Base-by-base conservation (phyloP, 2,329 filamentous ascomycete species). In the Exophiala alcalophila region DNA sequence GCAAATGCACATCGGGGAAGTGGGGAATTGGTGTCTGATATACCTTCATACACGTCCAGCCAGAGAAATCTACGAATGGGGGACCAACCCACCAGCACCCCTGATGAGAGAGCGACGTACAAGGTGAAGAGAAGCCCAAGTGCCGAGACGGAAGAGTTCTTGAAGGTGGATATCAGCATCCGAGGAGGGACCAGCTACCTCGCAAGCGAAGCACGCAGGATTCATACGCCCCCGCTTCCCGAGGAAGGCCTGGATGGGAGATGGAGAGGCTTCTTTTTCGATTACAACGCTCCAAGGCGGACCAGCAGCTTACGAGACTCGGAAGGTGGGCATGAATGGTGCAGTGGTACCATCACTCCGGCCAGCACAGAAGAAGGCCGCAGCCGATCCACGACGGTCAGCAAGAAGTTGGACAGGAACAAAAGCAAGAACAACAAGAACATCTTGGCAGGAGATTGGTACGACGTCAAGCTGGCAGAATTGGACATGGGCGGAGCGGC, bases 111-210 rank as follows among this genome's bases (percentile, higher is more conserved):
- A 8, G 55, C 52, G 4, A 58, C 54, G 6, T 58, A 58, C 42
- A 51, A 46, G 26, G 38, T 57, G 27, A 57, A 57, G 37, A 35
- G 52, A 26, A 54, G 48, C 28, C 39, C 50, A 10, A 57, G 54
- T 34, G 48, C 52, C 18, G 48, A 52, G 31, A 54, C 52, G 9
- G 54, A 58, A 32, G 55, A 57, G 28, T 58, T 53, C 33, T 18
- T 57, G 10, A 57, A 54, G 26, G 50, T 58, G 16, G 55, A 58
- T 30, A 55, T 58, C 40, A 57, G 54, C 25, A 46, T 53, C 9
- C 31, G 45, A 30, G 55, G 55, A 16, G 52, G 49, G 5, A 57
- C 55, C 15, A 57, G 50, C 42, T 57, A 58, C 35, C 44, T 58
- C 12, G 54, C 55, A 14, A 56, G 54, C 34, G 55, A 57, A 41